Conservation (phyloP, 1,284 basidiomycete genomes). For the Ceratorhiza oryzae-sativae region DNA sequence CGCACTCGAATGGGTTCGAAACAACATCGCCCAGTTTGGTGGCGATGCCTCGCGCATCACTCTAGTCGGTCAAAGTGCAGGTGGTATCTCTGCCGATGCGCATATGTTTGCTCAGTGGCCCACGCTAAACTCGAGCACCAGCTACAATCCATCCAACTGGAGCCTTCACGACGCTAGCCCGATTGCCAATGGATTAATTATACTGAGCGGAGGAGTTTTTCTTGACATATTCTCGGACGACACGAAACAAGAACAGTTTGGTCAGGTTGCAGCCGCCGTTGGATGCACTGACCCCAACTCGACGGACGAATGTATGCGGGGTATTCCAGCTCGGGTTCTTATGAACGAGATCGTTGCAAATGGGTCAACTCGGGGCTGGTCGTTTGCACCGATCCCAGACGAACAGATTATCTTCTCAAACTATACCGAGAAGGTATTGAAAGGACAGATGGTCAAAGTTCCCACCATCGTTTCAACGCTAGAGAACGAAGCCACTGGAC, state of each 20-base stretch:
- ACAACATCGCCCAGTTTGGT: constrained; percentile 55
- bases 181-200: neutral
- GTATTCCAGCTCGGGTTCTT: neutral
- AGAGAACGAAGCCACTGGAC: neutral
- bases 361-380: neutral
- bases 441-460: neutral
- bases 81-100: constrained; percentile 45
- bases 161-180: neutral
- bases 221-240: constrained; percentile 1
- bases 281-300: neutral
- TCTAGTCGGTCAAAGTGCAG: constrained; percentile 63
- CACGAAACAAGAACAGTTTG: neutral
- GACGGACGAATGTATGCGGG: neutral
- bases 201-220: constrained; percentile 2
- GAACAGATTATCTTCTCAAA: neutral
- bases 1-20: constrained; percentile 52
- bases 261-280: neutral
- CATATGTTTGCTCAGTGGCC: constrained; percentile 1
- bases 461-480: neutral
- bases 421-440: neutral
- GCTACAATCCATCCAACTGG: neutral
- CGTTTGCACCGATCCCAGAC: neutral
- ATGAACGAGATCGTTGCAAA: neutral
- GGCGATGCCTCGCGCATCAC: constrained; percentile 61
- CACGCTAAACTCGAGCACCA: too few species aligned